phyloP scores from a whole-genome alignment of 2,329 filamentous ascomycete genomes.

The Fusarium bulbicola region DNA sequence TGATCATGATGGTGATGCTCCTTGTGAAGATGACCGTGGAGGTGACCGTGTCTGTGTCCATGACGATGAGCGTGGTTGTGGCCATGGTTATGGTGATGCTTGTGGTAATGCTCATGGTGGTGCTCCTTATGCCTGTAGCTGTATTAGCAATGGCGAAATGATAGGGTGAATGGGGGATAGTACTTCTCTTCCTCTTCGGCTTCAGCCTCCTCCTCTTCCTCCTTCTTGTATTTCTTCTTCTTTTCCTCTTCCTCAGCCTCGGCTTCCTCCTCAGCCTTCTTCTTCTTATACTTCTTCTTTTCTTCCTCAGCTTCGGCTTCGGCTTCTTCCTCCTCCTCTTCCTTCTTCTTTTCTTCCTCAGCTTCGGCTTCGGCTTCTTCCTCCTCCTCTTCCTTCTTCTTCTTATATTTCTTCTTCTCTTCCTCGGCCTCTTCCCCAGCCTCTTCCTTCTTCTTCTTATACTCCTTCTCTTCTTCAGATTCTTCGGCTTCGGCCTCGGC shows the following conservation, averaged over 20 bases:
- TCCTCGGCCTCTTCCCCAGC: background rate
- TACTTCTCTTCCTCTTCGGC: constrained; percentile 6
- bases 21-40: background rate
- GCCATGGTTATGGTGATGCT: background rate
- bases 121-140: background rate
- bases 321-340: too few species aligned
- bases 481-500: background rate
- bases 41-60: background rate
- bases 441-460: background rate
- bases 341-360: background rate
- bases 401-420: background rate
- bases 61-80: constrained; percentile 1
- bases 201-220: background rate
- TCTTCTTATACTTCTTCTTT: constrained; percentile 1
- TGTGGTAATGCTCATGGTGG: constrained; percentile 1
- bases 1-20: background rate
- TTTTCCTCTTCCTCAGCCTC: background rate
- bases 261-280: background rate
- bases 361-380: background rate
- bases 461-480: background rate
- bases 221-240: constrained; percentile 6
- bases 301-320: background rate
- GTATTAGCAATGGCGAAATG: background rate
- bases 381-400: background rate
- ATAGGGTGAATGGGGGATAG: background rate